Conservation (phyloP, 2,329 filamentous ascomycete species). For the Aspergillus eucalypticola region DNA sequence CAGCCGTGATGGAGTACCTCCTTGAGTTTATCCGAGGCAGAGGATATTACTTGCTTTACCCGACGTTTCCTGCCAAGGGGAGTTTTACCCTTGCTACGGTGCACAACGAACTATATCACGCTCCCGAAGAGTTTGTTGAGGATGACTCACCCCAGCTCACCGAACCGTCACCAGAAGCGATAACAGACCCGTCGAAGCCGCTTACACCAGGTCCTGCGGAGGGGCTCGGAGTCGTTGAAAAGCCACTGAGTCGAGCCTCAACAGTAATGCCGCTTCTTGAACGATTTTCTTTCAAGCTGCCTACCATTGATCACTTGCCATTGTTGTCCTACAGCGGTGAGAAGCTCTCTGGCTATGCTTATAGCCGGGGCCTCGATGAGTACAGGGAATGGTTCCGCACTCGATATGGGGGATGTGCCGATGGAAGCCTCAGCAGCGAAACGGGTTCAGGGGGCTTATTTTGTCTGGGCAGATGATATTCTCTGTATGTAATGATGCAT, state of each 20-base stretch:
- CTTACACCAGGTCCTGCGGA: constrained; percentile 17
- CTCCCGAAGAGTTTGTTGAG: constrained; percentile 65
- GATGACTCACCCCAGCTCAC: constrained; percentile 7
- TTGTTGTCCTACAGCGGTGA: constrained; percentile 66
- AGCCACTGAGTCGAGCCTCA: constrained; percentile 39
- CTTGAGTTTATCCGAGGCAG: constrained; percentile 73
- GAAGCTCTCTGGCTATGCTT: constrained; percentile 33
- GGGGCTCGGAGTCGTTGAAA: constrained; percentile 22
- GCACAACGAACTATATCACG: constrained; percentile 72
- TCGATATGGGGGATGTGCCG: constrained; percentile 67
- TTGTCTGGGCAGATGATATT: constrained; percentile 51
- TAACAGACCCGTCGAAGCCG: constrained; percentile 20
- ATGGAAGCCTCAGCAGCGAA: constrained; percentile 36
- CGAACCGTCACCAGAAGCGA: constrained; percentile 2
- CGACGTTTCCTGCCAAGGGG: constrained; percentile 55
- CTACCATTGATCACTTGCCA: constrained; percentile 54
- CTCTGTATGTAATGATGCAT: too few relatives aligned
- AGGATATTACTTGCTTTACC: constrained; percentile 80
- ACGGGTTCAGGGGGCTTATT: constrained; percentile 62
- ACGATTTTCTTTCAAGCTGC: constrained; percentile 51
- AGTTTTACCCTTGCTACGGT: constrained; percentile 65
- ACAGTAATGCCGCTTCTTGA: constrained; percentile 50
- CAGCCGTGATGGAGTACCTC: constrained; percentile 76
- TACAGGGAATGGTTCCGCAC: constrained; percentile 63
- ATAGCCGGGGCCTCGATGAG: constrained; percentile 47